phyloP scores from a whole-genome alignment of 257 asterid species.

The Verbascum thapsus region DNA sequence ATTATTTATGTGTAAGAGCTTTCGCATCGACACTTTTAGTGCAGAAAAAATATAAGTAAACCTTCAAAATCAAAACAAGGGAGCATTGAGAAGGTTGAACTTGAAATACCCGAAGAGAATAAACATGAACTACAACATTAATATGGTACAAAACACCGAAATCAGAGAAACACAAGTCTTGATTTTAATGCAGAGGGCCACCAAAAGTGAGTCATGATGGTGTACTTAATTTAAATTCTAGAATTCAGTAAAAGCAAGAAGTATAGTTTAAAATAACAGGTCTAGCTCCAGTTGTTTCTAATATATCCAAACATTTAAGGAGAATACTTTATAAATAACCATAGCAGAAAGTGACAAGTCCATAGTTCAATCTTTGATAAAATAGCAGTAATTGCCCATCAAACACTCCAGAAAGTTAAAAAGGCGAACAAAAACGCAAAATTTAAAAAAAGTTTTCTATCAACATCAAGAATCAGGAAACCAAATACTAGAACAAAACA shows the following conservation, averaged over 20 bases:
- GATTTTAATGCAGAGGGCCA: slow-evolving; percentile 1
- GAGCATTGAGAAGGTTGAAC: no score
- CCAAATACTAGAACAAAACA: no score
- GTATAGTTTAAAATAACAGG: background rate
- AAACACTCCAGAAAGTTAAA: background rate
- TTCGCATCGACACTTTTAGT: background rate
- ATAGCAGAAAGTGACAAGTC: background rate
- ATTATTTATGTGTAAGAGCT: background rate
- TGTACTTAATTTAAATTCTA: background rate
- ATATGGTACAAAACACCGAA: no score
- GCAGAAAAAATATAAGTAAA: background rate
- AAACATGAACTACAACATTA: no score
- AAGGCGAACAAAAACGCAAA: no score
- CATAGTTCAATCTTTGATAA: slow-evolving; percentile 5
- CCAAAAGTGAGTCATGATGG: background rate
- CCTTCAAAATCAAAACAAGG: no score
- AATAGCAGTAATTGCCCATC: slow-evolving; percentile 16
- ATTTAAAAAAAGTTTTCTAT: no score
- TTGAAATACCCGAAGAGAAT: background rate
- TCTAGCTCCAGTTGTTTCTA: background rate
- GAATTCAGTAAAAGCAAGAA: background rate
- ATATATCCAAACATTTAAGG: no score
- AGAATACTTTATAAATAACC: no score
- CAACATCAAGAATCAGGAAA: no score
- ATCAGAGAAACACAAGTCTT: background rate